A percentile compares a stretch with the other conserved stretches of the same genome.
Conservation (phyloP, 306 rosid genomes). For the Boehmeria nivea region DNA sequence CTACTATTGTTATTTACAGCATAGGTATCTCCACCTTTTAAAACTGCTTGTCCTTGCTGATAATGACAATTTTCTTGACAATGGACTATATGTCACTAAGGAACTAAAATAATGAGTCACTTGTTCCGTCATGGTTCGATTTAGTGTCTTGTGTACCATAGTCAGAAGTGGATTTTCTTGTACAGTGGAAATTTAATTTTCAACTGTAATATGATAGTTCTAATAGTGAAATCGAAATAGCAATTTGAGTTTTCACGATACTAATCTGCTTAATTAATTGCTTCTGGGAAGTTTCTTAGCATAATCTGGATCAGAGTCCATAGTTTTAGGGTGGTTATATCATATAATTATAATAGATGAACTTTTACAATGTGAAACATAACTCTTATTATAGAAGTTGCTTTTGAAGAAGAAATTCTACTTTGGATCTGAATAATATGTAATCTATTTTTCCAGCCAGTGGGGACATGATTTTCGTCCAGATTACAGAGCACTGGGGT, state of each 20-base stretch:
- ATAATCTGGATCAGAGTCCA: too few species aligned
- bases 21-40: slow-evolving; percentile 14
- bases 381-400: neutral
- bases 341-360: too few species aligned
- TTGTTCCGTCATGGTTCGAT: neutral
- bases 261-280: too few species aligned
- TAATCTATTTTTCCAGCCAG: slow-evolving; percentile 48
- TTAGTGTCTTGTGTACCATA: neutral
- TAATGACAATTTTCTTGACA: neutral
- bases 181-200: neutral
- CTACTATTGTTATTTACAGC: neutral
- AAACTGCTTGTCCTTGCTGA: neutral
- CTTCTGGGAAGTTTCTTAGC: neutral
- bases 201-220: neutral
- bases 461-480: slow-evolving; percentile 99
- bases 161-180: neutral
- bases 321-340: too few species aligned
- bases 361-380: too few species aligned
- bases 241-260: too few species aligned
- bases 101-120: too few species aligned
- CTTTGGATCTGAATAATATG: too few species aligned
- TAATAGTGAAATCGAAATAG: too few species aligned
- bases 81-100: neutral
- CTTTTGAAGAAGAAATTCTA: slow-evolving; percentile 16
- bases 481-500: slow-evolving; percentile 82